Evolutionary conservation across 306 rosid species (phyloP), one percentile per base, ranked within the genome.

Genomic region (Astragalus membranaceus): DNA sequence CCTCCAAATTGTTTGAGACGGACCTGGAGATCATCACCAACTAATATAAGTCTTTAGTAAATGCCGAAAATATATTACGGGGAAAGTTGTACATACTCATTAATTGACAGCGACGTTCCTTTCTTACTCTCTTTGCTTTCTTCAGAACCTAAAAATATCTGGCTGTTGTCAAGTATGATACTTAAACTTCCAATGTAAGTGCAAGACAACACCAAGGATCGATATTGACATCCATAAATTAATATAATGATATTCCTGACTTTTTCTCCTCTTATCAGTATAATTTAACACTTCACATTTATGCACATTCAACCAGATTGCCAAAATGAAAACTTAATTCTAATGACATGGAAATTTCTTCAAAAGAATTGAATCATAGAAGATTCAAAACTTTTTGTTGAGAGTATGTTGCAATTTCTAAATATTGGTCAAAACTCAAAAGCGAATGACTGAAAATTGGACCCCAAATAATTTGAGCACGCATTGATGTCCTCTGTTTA

Each of bases 11-110:
- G 23, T 20, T 20, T 20, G 23, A 20, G 23, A 20, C 23, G 23
- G 23, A 1, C 23, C 23, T 20, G 23, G 2, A 20, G 23, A 20
- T 77, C 48, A 57, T 68, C 59, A 47, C 44, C 53, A 30, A 75
- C 78, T 77, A 69, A 76, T 72, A 80, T 69, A 75, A 75, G 69
- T 74, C 78, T 59, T 66, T 43, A 74, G 36, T 14, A 66, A 72
- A 67, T 20, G 59, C 79, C 29, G 58, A 70, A 82, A 80, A 64
- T 48, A 57, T 67, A 84, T 6, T 54, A 49, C 36, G 82, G 81
- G 79, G 82, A 16, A 75, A 70, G 80, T 65, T 65, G 64, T 53
- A 78, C 86, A 75, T 90, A 90, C 96, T 78, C 81, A 17, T 77
- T 91, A 71, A 56, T 70, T 74, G 86, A 56, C 44, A 7, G 60